Percentiles rank a stretch among this genome's conserved stretches.
Evolutionary conservation across 2,329 filamentous ascomycete species (phyloP).

Genomic region (Xylaria sp.): DNA sequence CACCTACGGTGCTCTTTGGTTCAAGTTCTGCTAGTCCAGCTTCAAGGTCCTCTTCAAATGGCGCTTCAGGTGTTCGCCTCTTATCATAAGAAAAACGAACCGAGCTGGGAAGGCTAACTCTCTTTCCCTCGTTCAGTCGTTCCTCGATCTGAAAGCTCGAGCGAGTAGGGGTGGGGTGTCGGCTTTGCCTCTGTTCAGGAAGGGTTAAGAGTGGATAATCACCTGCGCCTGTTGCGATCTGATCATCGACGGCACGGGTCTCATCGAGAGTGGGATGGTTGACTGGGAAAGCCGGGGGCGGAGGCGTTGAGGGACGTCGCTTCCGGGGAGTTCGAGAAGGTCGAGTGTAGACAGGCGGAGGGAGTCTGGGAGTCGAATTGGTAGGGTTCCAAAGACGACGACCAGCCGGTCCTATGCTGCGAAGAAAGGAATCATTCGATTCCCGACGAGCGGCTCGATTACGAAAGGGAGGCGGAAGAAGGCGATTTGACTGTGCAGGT

Average conservation of each 20-base stretch:
- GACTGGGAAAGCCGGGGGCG: conserved; percentile 63
- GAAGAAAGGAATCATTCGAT: conserved; percentile 50
- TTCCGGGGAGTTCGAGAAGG: conserved; percentile 48
- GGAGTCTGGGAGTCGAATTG: conserved; percentile 65
- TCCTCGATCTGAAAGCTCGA: conserved; percentile 65
- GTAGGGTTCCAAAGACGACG: conserved; percentile 71
- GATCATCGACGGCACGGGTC: conserved; percentile 52
- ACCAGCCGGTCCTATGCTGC: conserved; percentile 56
- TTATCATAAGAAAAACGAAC: conserved; percentile 66
- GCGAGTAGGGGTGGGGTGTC: conserved; percentile 56
- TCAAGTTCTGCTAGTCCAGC: conserved; percentile 44
- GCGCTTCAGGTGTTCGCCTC: conserved; percentile 53
- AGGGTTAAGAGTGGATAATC: conserved; percentile 64
- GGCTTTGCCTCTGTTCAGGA: conserved; percentile 61
- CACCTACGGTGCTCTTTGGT: conserved; percentile 39
- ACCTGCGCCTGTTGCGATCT: conserved; percentile 54
- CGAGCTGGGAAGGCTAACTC: conserved; percentile 65
- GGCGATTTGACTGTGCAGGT: conserved; percentile 36
- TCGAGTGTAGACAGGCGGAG: conserved; percentile 45
- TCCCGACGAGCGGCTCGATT: conserved; percentile 51
- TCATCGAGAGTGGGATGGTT: conserved; percentile 57
- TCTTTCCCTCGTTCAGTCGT: conserved; percentile 57
- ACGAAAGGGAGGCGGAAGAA: conserved; percentile 57
- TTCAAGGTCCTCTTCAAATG: conserved; percentile 40
- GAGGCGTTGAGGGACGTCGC: conserved; percentile 65